Base-by-base conservation (phyloP, 2,329 filamentous ascomycete species). In the Fusarium foetens region DNA sequence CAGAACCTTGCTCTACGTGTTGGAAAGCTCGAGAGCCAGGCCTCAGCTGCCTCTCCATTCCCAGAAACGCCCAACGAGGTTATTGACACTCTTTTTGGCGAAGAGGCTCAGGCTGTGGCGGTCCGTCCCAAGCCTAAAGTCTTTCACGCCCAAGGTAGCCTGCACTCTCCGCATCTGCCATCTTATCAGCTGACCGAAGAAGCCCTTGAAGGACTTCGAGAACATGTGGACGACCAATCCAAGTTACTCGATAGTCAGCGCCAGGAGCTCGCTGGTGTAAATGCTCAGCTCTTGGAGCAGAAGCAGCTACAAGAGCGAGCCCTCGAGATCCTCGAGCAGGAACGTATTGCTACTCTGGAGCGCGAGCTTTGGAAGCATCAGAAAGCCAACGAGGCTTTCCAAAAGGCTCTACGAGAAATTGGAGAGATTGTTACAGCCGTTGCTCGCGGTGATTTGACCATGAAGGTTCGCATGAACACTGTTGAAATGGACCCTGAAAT, bases 401-500 rank as follows among this genome's bases (percentile, higher is more conserved):
- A 98, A 81, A 98, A 98, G 83, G 96, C 96, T 16, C 85, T 99
- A 38, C 91, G 95, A 72, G 96, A 99, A 82, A 98, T 99, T 75
- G 96, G 96, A 76, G 96, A 95, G 80, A 98, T 99, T 76, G 94
- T 98, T 78, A 98, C 96, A 27, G 95, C 95, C 70, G 96, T 98
- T 74, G 96, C 95, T 63, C 94, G 94, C 77, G 95, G 95, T 83
- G 95, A 98, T 80, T 87, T 98, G 68, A 97, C 94, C 81, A 98
- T 97, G 87, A 97, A 97, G 84, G 95, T 98, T 71, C 90, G 95
- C 78, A 97, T 98, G 81, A 96, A 98, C 80, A 93, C 93, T 8
- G 92, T 97, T 74, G 95, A 98, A 84, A 96, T 98, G 92, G 95
- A 98, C 86, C 94, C 95, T 33, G 95, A 98, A 86, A 98, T 98